phyloP scores from a whole-genome alignment of 805 yeast genomes.

The Ascoidea asiatica region DNA sequence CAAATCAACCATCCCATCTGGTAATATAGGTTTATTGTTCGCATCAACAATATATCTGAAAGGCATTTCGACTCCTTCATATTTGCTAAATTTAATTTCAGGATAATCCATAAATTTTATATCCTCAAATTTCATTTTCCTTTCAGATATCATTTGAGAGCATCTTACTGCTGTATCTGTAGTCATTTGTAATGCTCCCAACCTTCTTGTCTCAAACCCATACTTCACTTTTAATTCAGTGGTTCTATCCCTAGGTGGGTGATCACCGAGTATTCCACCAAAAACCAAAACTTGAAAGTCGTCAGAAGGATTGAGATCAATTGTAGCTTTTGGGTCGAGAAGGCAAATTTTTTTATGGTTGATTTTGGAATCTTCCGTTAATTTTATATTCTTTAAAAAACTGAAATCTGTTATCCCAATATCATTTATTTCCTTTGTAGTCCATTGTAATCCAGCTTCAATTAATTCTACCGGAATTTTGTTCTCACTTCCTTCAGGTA shows the following conservation, averaged over 20 bases:
- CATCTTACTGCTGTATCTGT: slow-evolving; percentile 96
- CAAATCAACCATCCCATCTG: slow-evolving; percentile 80
- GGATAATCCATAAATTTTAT: slow-evolving; percentile 88
- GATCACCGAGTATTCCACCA: slow-evolving; percentile 94
- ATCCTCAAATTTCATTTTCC: slow-evolving; percentile 44
- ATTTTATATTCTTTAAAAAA: slow-evolving; percentile 27
- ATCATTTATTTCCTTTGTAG: slow-evolving; percentile 54
- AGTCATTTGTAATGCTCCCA: slow-evolving; percentile 88
- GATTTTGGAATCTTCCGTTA: slow-evolving; percentile 26
- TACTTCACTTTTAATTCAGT: slow-evolving; percentile 71
- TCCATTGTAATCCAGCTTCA: slow-evolving; percentile 66
- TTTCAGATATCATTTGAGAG: slow-evolving; percentile 65
- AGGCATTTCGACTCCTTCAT: slow-evolving; percentile 97
- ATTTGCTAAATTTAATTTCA: slow-evolving; percentile 73
- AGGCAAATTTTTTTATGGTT: too few species aligned
- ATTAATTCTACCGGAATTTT: slow-evolving; percentile 52
- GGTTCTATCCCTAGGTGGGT: slow-evolving; percentile 85
- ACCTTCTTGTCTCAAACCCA: slow-evolving; percentile 76
- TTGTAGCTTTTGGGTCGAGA: slow-evolving; percentile 76
- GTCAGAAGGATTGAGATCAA: slow-evolving; percentile 66
- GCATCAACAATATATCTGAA: slow-evolving; percentile 71
- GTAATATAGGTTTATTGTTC: slow-evolving; percentile 65
- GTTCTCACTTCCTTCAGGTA: slow-evolving; percentile 46
- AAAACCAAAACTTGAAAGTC: slow-evolving; percentile 81
- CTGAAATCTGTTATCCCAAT: slow-evolving; percentile 16